Conservation (phyloP, 1,284 basidiomycete species). For the Afroboletus lepidellus region DNA sequence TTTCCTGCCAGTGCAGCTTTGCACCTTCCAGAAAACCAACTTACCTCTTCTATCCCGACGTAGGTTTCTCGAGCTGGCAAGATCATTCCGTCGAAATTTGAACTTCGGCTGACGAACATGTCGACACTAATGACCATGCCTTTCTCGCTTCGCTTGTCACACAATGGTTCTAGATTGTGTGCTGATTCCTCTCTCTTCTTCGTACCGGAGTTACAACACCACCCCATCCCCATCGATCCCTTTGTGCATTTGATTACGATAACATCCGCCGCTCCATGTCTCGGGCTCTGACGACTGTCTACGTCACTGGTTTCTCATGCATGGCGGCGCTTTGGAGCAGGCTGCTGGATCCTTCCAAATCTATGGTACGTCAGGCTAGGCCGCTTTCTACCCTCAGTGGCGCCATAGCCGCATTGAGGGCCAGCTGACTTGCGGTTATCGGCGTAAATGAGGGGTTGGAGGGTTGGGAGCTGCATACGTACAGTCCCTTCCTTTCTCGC, state of each 20-base stretch:
- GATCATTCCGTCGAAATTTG: not conserved
- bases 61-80: too few relatives aligned
- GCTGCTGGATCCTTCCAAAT: not conserved
- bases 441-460: too few relatives aligned
- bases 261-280: not conserved
- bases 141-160: not conserved
- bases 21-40: not conserved
- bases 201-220: not conserved
- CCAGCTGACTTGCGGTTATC: too few relatives aligned
- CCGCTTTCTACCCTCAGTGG: too few relatives aligned
- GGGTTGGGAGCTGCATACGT: too few relatives aligned
- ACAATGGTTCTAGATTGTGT: not conserved
- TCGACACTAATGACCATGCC: not conserved
- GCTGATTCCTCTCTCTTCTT: not conserved
- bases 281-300: not conserved
- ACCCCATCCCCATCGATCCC: not conserved
- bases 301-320: not conserved
- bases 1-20: not conserved
- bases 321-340: not conserved
- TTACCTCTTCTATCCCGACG: not conserved
- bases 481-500: too few relatives aligned
- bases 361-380: not conserved
- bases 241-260: not conserved
- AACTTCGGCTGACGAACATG: not conserved
- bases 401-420: too few relatives aligned